These are phyloP conservation scores for Phoma sp. DNA, from an alignment of 2,329 filamentous ascomycete species.

Conservation along the genomic window DNA sequence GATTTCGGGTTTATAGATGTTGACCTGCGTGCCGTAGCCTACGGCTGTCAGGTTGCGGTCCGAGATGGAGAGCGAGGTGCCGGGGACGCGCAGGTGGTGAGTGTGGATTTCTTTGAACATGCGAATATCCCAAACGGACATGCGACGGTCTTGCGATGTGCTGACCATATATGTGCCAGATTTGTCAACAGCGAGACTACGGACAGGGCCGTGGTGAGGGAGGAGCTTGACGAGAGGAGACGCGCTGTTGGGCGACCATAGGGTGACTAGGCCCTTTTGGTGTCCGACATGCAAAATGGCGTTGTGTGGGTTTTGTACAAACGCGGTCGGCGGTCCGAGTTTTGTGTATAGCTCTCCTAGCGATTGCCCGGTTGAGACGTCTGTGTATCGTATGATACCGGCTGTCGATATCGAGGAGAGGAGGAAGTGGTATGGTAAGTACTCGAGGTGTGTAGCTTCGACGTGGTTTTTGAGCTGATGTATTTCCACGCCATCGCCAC, in stretches of 20 bases:
- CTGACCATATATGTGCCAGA: constrained; percentile 96
- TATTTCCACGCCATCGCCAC: constrained; percentile 86
- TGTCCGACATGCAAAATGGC: constrained; percentile 91
- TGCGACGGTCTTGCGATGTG: constrained; percentile 85
- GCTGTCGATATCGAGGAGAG: constrained; percentile 85
- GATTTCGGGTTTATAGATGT: constrained; percentile 83
- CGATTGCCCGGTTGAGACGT: constrained; percentile 90
- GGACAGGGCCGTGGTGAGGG: constrained; percentile 87
- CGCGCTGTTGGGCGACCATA: constrained; percentile 93
- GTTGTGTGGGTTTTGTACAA: constrained; percentile 90
- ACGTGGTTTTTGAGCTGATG: constrained; percentile 90
- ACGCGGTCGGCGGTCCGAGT: constrained; percentile 80
- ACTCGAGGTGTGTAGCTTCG: constrained; percentile 93
- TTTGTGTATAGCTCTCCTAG: constrained; percentile 86
- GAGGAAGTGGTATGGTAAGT: constrained; percentile 94
- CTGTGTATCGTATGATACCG: constrained; percentile 87
- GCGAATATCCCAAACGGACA: constrained; percentile 95
- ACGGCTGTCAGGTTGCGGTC: constrained; percentile 88
- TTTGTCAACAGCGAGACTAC: constrained; percentile 83
- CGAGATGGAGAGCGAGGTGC: constrained; percentile 84
- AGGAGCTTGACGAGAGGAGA: constrained; percentile 90
- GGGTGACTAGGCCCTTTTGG: constrained; percentile 90
- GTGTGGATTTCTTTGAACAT: constrained; percentile 93
- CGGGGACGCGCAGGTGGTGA: constrained; percentile 85
- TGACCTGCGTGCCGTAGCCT: constrained; percentile 87